Evolutionary conservation across 2,329 filamentous ascomycete genomes (phyloP), one percentile per base, ranked within the genome.

Genomic region (Paraphoma sp.): DNA sequence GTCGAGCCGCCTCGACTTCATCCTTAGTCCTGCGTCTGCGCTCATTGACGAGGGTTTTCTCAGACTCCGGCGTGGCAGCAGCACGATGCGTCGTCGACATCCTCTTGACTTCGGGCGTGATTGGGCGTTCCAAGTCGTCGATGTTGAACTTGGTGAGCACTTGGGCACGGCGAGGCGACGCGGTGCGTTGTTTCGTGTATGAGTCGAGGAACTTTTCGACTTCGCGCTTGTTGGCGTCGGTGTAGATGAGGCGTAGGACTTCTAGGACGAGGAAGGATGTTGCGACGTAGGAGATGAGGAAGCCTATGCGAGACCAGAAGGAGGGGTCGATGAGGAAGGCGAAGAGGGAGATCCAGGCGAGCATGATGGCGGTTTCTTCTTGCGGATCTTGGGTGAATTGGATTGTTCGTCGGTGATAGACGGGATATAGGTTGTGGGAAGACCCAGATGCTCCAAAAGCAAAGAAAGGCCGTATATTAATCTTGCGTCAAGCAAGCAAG

Each of bases 191-290:
- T 9, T 54, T 50, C 7, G 59, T 56, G 49, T 69, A 69, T 5
- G 57, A 48, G 9, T 69, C 67, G 4, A 69, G 54, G 4, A 69
- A 44, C n/a, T 55, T 64, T 33, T 69, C 67, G 2, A 63, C 62
- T 17, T 69, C 62, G 36, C 66, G 63, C 53, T 67, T 67, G 33
- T 67, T 64, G 11, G 50, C 65, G 51, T 68, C 65, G 16, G 67
- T 62, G 54, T 56, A 63, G 12, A 56, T 59, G 23, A 69, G 51
- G 4, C 67, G 56, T 2, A 68, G 51, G 6, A 69, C 57, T 48
- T 69, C 67, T 28, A 69, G 56, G 16, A 64, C 64, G 14, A 69
- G 45, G 38, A 68, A 59, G 45, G 59, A 69, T 11, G 65, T 63
- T 28, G 56, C 28, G 12, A 62, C 53, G 53, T 68, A 68, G 48